Evolutionary conservation across 352 stramenopile species (phyloP), one percentile per base, ranked within the genome.

Genomic region (Globisporangium paroecandrum): DNA sequence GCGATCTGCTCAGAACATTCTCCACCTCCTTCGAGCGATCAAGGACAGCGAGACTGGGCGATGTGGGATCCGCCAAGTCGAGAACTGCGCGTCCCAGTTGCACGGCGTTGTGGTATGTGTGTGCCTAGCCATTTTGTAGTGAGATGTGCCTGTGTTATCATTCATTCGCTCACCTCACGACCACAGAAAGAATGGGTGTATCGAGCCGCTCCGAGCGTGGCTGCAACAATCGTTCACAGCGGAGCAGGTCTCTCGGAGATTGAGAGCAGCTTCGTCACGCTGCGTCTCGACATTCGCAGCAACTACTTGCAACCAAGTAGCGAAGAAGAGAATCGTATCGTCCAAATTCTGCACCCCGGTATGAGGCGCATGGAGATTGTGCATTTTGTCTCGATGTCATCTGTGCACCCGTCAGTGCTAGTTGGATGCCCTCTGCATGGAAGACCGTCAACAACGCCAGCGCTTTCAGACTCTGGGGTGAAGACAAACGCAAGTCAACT

Each of bases 101-200:
- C 62, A 69, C 46, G 58, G 59, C 4, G 51, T 82, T 15, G 74
- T 82, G 72, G 78, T 85, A 76, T 55, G 68, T 69, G 27, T 29
- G 3, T 58, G 12, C n/a, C 60, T 41, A 34, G 7, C 24, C 43
- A 18, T 46, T 46, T 46, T 46, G 38, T 18, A 46, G 32, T 20
- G 32, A 15, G 58, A 32, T 65, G 58, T 41, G 24, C 4, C 24
- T 34, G 13, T 22, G 22, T 34, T 63, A 27, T 58, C 57, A n/a
- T 65, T 54, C 20, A n/a, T 65, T 54, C 20, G 20, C 32, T 46
- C 53, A 60, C 38, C 22, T 38, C 22, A 32, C 53, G 32, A 38
- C 36, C 46, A 43, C 60, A 86, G 78, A 86, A 86, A 69, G 72
- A 78, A 56, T 86, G 78, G 78, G 46, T 84, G 13, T 69, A 77